Evolutionary conservation across 2,329 filamentous ascomycete genomes (phyloP).

Genomic region (Aureobasidium sp.): DNA sequence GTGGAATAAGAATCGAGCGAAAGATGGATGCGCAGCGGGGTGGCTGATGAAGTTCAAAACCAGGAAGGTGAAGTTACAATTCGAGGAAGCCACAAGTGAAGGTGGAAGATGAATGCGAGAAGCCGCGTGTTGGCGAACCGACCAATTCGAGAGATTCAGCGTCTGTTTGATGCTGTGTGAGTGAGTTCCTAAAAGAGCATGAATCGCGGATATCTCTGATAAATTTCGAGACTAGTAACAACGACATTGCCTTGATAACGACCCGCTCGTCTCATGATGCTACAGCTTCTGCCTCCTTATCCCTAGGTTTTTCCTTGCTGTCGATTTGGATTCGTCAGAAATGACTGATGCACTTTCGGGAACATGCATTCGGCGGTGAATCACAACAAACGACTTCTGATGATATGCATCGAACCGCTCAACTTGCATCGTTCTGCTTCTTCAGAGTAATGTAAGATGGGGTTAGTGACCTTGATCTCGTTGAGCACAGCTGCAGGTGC

Average conservation of each 20-base stretch:
- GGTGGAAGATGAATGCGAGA: not conserved
- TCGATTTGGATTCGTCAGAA: not conserved
- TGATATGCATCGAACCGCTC: not conserved
- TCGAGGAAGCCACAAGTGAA: constrained; percentile 1
- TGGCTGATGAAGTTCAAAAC: not conserved
- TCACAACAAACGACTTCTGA: not conserved
- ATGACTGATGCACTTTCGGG: not conserved
- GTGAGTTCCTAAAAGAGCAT: not conserved
- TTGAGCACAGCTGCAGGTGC: too few species aligned
- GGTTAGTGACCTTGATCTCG: not conserved
- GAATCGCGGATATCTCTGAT: not conserved
- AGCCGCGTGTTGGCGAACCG: not conserved
- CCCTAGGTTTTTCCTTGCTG: not conserved
- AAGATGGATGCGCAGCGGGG: not conserved
- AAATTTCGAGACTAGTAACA: not conserved
- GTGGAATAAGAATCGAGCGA: not conserved
- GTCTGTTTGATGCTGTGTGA: not conserved
- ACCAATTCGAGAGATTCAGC: not conserved
- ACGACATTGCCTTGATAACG: not conserved
- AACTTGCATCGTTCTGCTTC: not conserved
- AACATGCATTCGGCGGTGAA: not conserved
- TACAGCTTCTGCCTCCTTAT: not conserved
- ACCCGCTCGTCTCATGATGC: not conserved
- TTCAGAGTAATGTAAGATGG: not conserved
- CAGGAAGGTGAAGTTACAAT: not conserved